Conservation (phyloP, 768 basidiomycete genomes). For the Auricularia auricula-judae region DNA sequence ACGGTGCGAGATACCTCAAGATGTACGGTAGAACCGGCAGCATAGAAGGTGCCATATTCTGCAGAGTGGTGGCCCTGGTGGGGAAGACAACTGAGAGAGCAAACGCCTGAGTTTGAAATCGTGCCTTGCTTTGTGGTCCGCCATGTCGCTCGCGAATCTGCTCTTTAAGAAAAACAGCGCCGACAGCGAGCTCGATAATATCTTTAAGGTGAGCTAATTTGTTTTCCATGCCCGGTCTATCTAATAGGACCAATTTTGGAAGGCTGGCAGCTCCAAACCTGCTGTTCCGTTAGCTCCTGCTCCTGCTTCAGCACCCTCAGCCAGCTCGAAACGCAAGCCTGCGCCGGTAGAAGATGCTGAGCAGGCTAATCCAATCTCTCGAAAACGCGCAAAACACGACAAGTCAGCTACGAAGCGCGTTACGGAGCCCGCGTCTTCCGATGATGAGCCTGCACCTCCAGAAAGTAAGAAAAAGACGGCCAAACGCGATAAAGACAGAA, state of each 20-base stretch:
- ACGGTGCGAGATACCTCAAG: no score
- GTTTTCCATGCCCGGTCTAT: no score
- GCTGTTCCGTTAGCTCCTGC: slow-evolving; percentile 9
- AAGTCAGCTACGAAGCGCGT: not conserved
- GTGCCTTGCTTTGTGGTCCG: not conserved
- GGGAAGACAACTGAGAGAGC: not conserved
- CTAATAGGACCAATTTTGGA: no score
- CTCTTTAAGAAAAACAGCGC: slow-evolving; percentile 14
- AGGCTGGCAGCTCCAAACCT: slow-evolving; percentile 1
- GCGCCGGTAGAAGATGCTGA: slow-evolving; percentile 1
- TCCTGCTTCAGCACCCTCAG: no score
- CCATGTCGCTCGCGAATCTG: not conserved
- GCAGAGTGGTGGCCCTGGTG: not conserved
- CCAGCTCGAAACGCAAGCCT: slow-evolving; percentile 24
- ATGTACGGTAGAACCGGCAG: no score
- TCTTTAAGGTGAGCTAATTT: slow-evolving; percentile 41
- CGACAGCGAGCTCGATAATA: slow-evolving; percentile 51
- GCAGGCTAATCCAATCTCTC: slow-evolving; percentile 10
- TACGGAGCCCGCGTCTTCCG: not conserved
- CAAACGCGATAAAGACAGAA: not conserved
- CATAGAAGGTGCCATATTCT: not conserved
- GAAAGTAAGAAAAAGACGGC: not conserved
- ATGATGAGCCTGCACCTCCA: not conserved
- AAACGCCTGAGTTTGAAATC: no score
- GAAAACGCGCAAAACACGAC: slow-evolving; percentile 5